Evolutionary conservation across 2,329 filamentous ascomycete genomes (phyloP).

Genomic region (Cordyceps javanica): DNA sequence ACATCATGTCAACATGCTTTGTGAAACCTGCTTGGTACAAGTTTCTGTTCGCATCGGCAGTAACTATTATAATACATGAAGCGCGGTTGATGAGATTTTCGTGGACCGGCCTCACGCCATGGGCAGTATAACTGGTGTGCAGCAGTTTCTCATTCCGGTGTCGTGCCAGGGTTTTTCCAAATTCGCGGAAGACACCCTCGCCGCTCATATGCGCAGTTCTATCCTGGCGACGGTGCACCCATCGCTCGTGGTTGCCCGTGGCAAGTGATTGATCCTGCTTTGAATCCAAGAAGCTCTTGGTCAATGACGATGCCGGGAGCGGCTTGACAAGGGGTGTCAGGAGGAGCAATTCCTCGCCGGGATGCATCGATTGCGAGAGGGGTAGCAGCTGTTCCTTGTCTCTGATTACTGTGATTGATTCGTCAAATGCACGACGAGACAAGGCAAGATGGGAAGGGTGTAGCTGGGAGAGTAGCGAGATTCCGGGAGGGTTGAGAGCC

Average conservation of each 20-base stretch:
- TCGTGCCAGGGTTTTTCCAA: slow-evolving; percentile 80
- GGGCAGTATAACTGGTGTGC: slow-evolving; percentile 92
- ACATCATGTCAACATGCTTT: slow-evolving; percentile 95
- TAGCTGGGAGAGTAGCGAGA: slow-evolving; percentile 68
- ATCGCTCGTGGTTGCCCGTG: slow-evolving; percentile 45
- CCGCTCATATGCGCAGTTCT: slow-evolving; percentile 73
- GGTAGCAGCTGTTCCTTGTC: slow-evolving; percentile 84
- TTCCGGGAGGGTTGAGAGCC: slow-evolving; percentile 79
- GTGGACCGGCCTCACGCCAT: slow-evolving; percentile 85
- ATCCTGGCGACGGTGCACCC: slow-evolving; percentile 50
- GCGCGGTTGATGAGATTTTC: slow-evolving; percentile 88
- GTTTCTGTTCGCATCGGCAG: slow-evolving; percentile 89
- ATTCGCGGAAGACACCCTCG: slow-evolving; percentile 84
- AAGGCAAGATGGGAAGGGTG: slow-evolving; percentile 77
- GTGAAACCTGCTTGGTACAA: slow-evolving; percentile 92
- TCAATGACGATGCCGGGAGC: slow-evolving; percentile 80
- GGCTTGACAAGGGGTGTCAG: slow-evolving; percentile 88
- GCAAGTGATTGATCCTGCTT: slow-evolving; percentile 32
- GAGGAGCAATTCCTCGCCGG: slow-evolving; percentile 82
- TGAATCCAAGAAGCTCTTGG: slow-evolving; percentile 59
- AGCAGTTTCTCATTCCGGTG: slow-evolving; percentile 80
- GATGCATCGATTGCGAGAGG: slow-evolving; percentile 71
- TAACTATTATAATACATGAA: slow-evolving; percentile 82
- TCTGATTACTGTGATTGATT: slow-evolving; percentile 85
- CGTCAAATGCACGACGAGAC: slow-evolving; percentile 82